A percentile compares a stretch with the other conserved stretches of the same genome.
These are phyloP conservation scores for Colletotrichum zoysiae DNA, from an alignment of 2,329 filamentous ascomycete species.

Conservation along the genomic window DNA sequence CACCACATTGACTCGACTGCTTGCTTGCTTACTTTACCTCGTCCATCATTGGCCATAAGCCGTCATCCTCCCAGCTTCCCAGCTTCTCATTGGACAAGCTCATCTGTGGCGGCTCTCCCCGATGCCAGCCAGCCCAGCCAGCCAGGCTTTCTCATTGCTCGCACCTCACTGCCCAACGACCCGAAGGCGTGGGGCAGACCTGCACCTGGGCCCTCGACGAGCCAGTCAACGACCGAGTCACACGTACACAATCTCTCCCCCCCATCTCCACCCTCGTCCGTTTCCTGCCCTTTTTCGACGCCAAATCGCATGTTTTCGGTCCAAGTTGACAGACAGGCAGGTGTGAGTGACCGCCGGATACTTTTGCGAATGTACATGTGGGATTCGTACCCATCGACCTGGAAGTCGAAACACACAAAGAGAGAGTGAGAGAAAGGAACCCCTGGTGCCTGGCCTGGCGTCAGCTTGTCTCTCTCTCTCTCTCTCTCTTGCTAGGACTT, in stretches of 20 bases:
- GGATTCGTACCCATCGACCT: constrained; percentile 20
- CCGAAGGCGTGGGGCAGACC: constrained; percentile 1
- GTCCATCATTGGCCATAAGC: constrained; percentile 22
- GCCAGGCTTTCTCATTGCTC: not conserved
- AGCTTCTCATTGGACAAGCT: constrained; percentile 20
- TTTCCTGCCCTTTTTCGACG: constrained; percentile 40
- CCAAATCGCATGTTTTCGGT: constrained; percentile 41
- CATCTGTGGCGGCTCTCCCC: constrained; percentile 27
- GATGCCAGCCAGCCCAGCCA: constrained; percentile 25
- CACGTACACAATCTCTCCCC: constrained; percentile 27
- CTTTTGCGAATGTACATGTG: constrained; percentile 14
- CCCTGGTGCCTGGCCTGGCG: constrained; percentile 10
- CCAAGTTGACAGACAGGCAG: constrained; percentile 18
- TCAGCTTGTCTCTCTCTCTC: constrained; percentile 2
- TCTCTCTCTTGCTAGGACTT: not conserved
- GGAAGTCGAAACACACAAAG: not conserved
- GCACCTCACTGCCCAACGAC: not conserved
- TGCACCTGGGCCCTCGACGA: not conserved
- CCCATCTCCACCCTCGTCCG: constrained; percentile 35
- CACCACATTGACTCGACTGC: constrained; percentile 25
- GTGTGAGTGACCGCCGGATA: constrained; percentile 5
- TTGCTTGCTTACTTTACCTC: constrained; percentile 38
- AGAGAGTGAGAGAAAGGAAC: not conserved
- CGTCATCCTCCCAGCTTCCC: not conserved
- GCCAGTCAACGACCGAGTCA: constrained; percentile 24